Evolutionary conservation across 1,139 yeast genomes (phyloP).

Genomic region (Dujonia santamariae): DNA sequence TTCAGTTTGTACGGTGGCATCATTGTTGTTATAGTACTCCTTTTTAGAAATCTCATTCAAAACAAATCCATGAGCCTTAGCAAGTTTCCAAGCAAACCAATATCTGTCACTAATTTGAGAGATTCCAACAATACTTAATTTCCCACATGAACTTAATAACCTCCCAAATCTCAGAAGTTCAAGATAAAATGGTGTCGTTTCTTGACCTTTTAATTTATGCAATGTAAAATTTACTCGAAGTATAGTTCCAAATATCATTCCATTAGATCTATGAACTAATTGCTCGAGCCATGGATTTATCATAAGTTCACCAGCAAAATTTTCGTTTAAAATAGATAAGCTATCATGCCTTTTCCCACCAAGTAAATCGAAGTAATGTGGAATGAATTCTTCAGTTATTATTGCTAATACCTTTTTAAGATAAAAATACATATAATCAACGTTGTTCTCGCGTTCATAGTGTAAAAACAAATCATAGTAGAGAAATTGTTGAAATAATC

Average conservation of each 20-base stretch:
- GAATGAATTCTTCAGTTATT: conserved; percentile 12
- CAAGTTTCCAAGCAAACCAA: conserved; percentile 40
- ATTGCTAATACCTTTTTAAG: conserved; percentile 17
- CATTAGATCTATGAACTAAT: conserved; percentile 19
- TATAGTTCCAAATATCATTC: conserved; percentile 17
- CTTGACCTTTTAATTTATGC: conserved; percentile 9
- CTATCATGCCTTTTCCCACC: background rate
- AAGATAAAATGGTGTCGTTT: background rate
- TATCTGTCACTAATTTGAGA: conserved; percentile 25
- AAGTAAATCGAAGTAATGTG: conserved; percentile 1
- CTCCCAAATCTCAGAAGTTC: conserved; percentile 1
- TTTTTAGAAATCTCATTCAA: conserved; percentile 4
- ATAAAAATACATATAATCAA: conserved; percentile 17
- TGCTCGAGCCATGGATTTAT: conserved; percentile 20
- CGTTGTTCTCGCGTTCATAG: conserved; percentile 16
- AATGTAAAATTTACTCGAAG: conserved; percentile 16
- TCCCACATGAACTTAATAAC: conserved; percentile 9
- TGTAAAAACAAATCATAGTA: conserved; percentile 25
- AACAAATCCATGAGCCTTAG: conserved; percentile 8
- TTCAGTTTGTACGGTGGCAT: conserved; percentile 2
- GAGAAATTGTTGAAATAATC: conserved; percentile 19
- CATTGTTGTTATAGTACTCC: conserved; percentile 5
- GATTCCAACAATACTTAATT: conserved; percentile 8
- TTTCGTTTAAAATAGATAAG: conserved; percentile 7
- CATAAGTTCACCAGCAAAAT: conserved; percentile 17